These are phyloP conservation scores for Imleria badia DNA, from an alignment of 768 basidiomycete species.

Conservation along the genomic window DNA sequence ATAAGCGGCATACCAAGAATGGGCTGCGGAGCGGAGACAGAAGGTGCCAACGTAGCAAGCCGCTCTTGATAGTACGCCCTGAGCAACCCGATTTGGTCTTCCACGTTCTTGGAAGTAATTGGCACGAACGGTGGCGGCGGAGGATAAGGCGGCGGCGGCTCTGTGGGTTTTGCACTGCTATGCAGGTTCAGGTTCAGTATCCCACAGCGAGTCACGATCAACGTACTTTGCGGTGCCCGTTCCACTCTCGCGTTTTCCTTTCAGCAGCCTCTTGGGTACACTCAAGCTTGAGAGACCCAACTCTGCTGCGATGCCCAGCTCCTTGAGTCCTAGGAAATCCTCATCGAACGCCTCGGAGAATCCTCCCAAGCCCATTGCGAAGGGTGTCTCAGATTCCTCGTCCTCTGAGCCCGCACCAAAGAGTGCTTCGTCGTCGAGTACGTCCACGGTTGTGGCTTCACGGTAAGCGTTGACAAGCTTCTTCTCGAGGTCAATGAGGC, in stretches of 20 bases:
- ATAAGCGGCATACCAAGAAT: slow-evolving; percentile 17
- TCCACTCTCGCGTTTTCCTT: slow-evolving; percentile 51
- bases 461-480: slow-evolving; percentile 82
- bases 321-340: slow-evolving; percentile 88
- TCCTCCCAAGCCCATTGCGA: slow-evolving; percentile 70
- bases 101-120: slow-evolving; percentile 62
- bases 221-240: slow-evolving; percentile 51
- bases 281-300: slow-evolving; percentile 74
- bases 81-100: slow-evolving; percentile 84
- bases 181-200: slow-evolving; percentile 1
- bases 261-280: slow-evolving; percentile 76
- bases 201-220: not conserved
- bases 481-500: slow-evolving; percentile 78
- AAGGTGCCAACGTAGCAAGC: slow-evolving; percentile 43
- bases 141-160: slow-evolving; percentile 81
- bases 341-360: slow-evolving; percentile 88
- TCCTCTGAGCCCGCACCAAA: slow-evolving; percentile 51
- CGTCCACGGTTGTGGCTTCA: slow-evolving; percentile 56
- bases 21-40: slow-evolving; percentile 19
- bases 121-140: slow-evolving; percentile 81
- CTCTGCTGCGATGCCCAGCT: slow-evolving; percentile 85
- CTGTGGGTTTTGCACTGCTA: slow-evolving; percentile 58
- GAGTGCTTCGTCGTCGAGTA: slow-evolving; percentile 50
- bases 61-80: slow-evolving; percentile 69
- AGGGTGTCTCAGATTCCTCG: slow-evolving; percentile 62